Evolutionary conservation across 129 eudicot species (phyloP), one percentile per base, ranked within the genome.

Genomic region (Arctium minus): DNA sequence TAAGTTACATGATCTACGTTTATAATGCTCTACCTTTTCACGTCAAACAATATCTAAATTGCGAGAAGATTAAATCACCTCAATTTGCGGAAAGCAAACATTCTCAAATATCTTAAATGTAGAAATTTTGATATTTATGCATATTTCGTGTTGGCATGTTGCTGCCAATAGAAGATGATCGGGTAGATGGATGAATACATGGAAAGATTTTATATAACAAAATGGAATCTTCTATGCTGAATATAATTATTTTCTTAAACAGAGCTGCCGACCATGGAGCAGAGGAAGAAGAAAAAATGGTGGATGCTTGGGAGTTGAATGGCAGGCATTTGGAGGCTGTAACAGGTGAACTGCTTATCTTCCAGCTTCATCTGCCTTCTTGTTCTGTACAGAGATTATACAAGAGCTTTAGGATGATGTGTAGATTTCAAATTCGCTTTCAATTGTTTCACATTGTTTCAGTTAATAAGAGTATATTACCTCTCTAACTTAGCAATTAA

Each of bases 261-360:
- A 86, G 89, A 86, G 76, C 48, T 86, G 13, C 86, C 89, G 2
- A 46, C 18, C 6, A 73, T 73, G 82, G 89, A 78, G 50, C 42
- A 80, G 13, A 78, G 38, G 46, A 86, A 82, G 74, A 86, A 86
- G 83, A 86, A 86, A 70, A 86, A 82, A 39, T 82, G 89, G 89
- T 86, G 89, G 89, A 86, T 73, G 84, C 56, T 86, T 73, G 86
- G 83, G 81, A 37, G 84, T 82, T 86, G 48, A 83, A 72, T 13
- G 64, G 31, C 27, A 22, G 27, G 27, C 27, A 22, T 22, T 22
- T 22, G 27, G 36, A 33, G 36, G 36, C 73, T 75, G 40, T 39
- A 11, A 84, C 39, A 73, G 77, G 60, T 73, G 60, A 72, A 39
- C 18, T 39, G 44, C 36, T 73, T 39, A 4, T 36, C 74, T 32